Evolutionary conservation across 2,329 filamentous ascomycete species (phyloP), one percentile per base, ranked within the genome.

Genomic region (Diaporthe longicolla): DNA sequence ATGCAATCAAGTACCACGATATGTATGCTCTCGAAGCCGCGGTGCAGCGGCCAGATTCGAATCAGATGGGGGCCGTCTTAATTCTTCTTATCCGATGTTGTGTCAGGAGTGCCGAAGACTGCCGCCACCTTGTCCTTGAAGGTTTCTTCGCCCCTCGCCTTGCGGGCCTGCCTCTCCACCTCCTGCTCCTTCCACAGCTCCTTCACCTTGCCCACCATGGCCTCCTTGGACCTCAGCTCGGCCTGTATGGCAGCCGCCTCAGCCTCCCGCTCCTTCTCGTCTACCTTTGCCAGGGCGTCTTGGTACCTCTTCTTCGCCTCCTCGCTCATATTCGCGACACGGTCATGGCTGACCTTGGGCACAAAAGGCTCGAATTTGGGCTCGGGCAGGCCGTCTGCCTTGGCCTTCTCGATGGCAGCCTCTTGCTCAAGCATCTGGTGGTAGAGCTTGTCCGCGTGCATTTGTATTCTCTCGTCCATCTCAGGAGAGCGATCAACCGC

Each of bases 391-490:
- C 90, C 91, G 77, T 89, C 88, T 71, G 88, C 86, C 82, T 91
- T 91, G 48, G 93, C 93, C 79, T 91, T 88, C 76, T 93, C 90
- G n/a, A 94, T 91, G 76, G 89, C 89, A 26, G 87, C 87, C 83
- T 99, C 96, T 81, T 97, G 95, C 75, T 91, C 89, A 50, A 97
- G 83, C 92, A 98, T 95, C 78, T 93, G 91, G 79, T 96, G 93
- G 83, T 95, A 99, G 54, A 99, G 88, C 76, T 90, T 91, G 85
- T 99, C 97, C 74, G 96, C 96, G 82, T 98, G 95, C 92, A 98
- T 94, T 84, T 98, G 97, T 76, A 99, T 95, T 78, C 93, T 90
- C 82, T 98, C 95, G 79, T 98, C 94, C 69, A 94, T 89, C 40
- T 92, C 88, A 0, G 88, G 85, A 11, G 92, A 86, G 29, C 92